Evolutionary conservation across 345 rosid genomes (phyloP).

Genomic region (Melaleuca quinquenervia): DNA sequence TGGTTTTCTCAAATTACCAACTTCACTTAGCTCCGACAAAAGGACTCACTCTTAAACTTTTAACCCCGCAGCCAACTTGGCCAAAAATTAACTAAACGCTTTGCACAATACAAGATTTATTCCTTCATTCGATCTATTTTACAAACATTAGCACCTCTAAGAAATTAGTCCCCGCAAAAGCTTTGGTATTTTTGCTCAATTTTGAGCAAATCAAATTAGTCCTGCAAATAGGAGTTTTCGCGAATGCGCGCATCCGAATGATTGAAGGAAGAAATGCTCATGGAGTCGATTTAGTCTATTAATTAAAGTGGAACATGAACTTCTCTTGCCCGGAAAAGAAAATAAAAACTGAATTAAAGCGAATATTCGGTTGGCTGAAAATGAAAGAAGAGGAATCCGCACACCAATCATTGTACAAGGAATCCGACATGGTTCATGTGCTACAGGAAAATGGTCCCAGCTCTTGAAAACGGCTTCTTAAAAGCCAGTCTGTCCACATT

Average conservation of each 20-base stretch:
- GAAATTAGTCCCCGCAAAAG: not conserved
- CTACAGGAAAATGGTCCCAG: too few relatives aligned
- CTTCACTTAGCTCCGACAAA: not conserved
- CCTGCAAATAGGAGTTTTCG: not conserved
- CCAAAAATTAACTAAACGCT: too few relatives aligned
- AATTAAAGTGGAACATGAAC: not conserved
- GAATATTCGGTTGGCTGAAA: too few relatives aligned
- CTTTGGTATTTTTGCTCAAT: not conserved
- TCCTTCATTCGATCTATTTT: not conserved
- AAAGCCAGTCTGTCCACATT: not conserved
- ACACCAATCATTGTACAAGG: too few relatives aligned
- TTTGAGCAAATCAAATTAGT: too few relatives aligned
- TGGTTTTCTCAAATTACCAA: not conserved
- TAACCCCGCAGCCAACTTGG: not conserved
- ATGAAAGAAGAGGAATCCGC: too few relatives aligned
- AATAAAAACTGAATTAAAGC: too few relatives aligned
- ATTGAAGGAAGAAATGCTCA: not conserved
- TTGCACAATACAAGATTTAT: not conserved
- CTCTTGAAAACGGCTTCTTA: too few relatives aligned
- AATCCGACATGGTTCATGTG: too few relatives aligned
- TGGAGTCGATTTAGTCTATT: not conserved
- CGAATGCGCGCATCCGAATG: rapidly evolving
- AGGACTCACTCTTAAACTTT: not conserved
- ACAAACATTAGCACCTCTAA: not conserved
- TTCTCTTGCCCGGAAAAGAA: too few relatives aligned